Base-by-base conservation (phyloP, 2,329 filamentous ascomycete genomes). In the Cadophora gregata region DNA sequence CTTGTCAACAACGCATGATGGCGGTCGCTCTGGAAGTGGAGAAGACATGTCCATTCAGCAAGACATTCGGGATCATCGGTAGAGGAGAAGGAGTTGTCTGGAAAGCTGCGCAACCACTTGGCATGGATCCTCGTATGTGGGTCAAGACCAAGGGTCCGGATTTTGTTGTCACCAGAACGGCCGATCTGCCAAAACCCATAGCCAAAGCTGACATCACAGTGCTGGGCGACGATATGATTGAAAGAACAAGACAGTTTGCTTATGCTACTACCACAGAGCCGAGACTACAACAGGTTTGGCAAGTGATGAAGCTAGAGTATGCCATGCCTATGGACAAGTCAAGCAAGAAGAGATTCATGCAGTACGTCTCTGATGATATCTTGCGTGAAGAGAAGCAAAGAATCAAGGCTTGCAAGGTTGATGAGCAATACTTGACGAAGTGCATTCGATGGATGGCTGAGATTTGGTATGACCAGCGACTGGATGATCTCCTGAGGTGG, bases 71-170 rank as follows among this genome's bases (percentile, higher is more conserved):
- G 0, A 62, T 73, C 5, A 65, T 36, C 8, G 72, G 73, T 1
- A 50, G 67, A 3, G 73, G 73, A 2, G 73, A 75, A 31, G 73
- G 73, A 2, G 71, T 75, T 19, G 73, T 75, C 3, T 75, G 72
- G 71, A 73, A 73, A 59, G 67, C 67, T 5, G 42, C 51, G 7
- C 64, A 67, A n/a, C 68, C 68, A 14, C 63, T 75, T 2, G 66
- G 71, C 9, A 36, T 65, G 7, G 69, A 73, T 55, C 59, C 70
- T 0, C 65, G 59, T 25, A 72, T 70, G 21, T 75, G 73, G 73
- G 7, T 74, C 1, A 75, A 75, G 50, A 68, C 67, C 4, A 75
- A 75, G 36, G 72, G 71, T 1, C 65, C 67, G 6, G 51, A 65
- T 4, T 62, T 70, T 36, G 42, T 25, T 0, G 24, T 66, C 25